A percentile compares a stretch with the other conserved stretches of the same genome.
phyloP scores from a whole-genome alignment of 371 early-diverging fungal genomes.

The Mortierella sp. region DNA sequence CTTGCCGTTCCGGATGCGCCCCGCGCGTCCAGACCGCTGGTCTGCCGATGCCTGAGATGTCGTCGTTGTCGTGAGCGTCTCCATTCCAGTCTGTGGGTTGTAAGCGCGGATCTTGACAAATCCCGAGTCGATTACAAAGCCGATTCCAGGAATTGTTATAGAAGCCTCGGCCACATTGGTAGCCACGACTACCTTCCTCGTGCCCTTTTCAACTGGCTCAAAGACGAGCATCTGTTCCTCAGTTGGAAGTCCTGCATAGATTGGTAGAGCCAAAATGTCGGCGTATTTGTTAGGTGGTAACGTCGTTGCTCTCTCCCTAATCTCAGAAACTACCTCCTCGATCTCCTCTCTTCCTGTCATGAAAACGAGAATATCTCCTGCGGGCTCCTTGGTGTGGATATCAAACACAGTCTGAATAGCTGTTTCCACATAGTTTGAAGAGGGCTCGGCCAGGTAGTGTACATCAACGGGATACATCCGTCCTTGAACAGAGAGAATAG shows the following conservation, averaged over 20 bases:
- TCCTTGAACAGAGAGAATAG: constrained; percentile 90
- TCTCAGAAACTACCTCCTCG: constrained; percentile 73
- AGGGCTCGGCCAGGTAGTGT: constrained; percentile 73
- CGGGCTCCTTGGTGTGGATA: constrained; percentile 80
- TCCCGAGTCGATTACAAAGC: constrained; percentile 95
- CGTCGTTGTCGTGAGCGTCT: constrained; percentile 83
- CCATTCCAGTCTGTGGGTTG: constrained; percentile 87
- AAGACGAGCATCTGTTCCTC: constrained; percentile 95
- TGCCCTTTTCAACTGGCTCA: constrained; percentile 85
- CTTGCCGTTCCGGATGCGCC: constrained; percentile 91
- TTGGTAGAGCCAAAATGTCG: constrained; percentile 74
- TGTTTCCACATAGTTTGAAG: constrained; percentile 76
- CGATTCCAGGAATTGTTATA: constrained; percentile 91
- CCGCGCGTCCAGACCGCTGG: constrained; percentile 99
- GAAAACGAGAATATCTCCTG: constrained; percentile 90
- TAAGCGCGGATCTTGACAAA: constrained; percentile 92
- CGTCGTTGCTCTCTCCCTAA: constrained; percentile 58
- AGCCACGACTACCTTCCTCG: constrained; percentile 96
- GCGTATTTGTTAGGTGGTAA: constrained; percentile 69
- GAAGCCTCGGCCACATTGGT: constrained; percentile 99
- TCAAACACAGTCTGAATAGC: constrained; percentile 87
- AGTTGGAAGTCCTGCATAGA: constrained; percentile 93
- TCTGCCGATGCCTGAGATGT: constrained; percentile 94
- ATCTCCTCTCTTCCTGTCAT: constrained; percentile 95
- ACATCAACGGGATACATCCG: constrained; percentile 85